Percentiles rank a stretch among this genome's conserved stretches.
Conservation (phyloP, 768 basidiomycete species). For the Naematelia aurantialba region DNA sequence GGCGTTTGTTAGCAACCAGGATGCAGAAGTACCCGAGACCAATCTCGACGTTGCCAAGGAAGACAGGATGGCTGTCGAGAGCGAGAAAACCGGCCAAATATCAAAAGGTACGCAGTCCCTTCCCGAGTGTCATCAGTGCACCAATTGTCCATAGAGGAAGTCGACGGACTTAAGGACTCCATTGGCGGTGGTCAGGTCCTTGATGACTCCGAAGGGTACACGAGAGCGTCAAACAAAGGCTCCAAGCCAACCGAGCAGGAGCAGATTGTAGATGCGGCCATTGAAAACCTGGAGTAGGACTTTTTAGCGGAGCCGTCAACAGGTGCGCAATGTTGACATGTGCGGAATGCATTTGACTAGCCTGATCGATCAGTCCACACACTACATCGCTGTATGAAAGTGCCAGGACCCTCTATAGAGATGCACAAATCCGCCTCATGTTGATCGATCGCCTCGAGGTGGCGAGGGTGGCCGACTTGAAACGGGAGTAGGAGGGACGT, state of each 20-base stretch:
- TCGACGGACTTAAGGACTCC: constrained; percentile 43
- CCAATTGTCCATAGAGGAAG: constrained; percentile 38
- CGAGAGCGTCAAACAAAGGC: constrained; percentile 43
- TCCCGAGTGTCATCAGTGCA: not conserved
- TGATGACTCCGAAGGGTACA: constrained; percentile 45
- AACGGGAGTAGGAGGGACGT: constrained; percentile 21
- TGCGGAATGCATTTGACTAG: too few species aligned
- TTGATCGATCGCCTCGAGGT: not conserved
- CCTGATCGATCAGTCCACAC: too few species aligned
- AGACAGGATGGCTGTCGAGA: constrained; percentile 32
- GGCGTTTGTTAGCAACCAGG: constrained; percentile 14
- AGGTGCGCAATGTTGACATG: too few species aligned
- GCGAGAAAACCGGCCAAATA: constrained; percentile 41
- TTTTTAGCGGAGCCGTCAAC: not conserved
- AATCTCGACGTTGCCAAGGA: constrained; percentile 34
- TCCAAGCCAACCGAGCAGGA: constrained; percentile 30
- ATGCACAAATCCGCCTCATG: not conserved
- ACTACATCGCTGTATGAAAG: too few species aligned
- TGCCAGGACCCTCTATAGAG: too few species aligned
- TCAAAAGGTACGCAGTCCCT: constrained; percentile 32
- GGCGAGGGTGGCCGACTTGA: constrained; percentile 28
- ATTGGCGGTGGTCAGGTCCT: constrained; percentile 44
- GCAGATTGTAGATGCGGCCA: constrained; percentile 20
- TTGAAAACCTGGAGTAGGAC: constrained; percentile 8
- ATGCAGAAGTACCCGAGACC: constrained; percentile 23